phyloP scores from a whole-genome alignment of 805 yeast genomes.

The Ogataea trehaloabstinens region DNA sequence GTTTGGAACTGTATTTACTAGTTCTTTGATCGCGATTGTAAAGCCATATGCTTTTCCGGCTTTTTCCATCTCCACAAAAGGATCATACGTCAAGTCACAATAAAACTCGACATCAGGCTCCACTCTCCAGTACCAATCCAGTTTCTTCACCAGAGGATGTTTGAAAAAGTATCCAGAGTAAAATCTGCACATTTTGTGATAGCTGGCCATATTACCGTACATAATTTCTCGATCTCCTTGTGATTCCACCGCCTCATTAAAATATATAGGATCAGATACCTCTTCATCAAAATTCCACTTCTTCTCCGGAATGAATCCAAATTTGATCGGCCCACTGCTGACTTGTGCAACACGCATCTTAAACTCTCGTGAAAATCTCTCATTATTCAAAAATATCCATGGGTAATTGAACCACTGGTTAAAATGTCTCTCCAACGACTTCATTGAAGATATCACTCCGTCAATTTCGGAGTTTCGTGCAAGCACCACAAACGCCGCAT shows the following conservation, averaged over 20 bases:
- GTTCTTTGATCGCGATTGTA: conserved; percentile 74
- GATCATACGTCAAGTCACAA: conserved; percentile 91
- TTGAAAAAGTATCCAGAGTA: conserved; percentile 80
- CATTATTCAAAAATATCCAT: conserved; percentile 86
- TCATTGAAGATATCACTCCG: conserved; percentile 73
- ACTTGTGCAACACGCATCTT: conserved; percentile 46
- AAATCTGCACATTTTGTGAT: conserved; percentile 95
- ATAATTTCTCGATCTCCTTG: conserved; percentile 84
- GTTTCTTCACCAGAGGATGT: conserved; percentile 66
- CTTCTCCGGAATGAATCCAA: conserved; percentile 59
- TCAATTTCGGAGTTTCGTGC: conserved; percentile 78
- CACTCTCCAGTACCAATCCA: conserved; percentile 95
- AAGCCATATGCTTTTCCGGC: conserved; percentile 78
- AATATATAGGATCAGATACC: conserved; percentile 35
- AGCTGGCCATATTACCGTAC: conserved; percentile 80
- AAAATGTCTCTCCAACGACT: conserved; percentile 79
- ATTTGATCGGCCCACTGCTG: conserved; percentile 63
- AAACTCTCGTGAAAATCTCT: conserved; percentile 66
- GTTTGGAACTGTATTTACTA: conserved; percentile 78
- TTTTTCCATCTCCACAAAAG: conserved; percentile 76
- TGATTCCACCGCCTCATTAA: conserved; percentile 56
- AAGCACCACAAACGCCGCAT: conserved; percentile 81
- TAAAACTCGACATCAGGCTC: conserved; percentile 90
- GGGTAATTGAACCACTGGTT: conserved; percentile 95
- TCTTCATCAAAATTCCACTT: conserved; percentile 71